Evolutionary conservation across 2,329 filamentous ascomycete genomes (phyloP), one percentile per base, ranked within the genome.

Genomic region (Apiospora hydei): DNA sequence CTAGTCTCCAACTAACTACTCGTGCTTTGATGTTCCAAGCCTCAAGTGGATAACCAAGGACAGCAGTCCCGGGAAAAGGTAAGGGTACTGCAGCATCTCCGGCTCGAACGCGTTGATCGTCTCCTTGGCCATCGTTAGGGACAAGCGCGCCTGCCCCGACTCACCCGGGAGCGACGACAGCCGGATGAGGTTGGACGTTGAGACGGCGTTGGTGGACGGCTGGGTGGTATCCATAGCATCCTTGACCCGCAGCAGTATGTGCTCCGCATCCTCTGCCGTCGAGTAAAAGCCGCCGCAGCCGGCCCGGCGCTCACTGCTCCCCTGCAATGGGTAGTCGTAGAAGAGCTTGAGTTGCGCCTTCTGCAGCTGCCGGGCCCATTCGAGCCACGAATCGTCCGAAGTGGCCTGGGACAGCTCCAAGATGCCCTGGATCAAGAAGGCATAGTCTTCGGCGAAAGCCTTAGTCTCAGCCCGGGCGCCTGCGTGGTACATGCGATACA

Each of bases 381-480:
- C 85, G 5, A 98, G 85, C 83, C 93, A 94, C 61, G 84, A 83
- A 75, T 92, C 91, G 71, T 98, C 91, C 74, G 92, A 92, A 0
- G 94, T 98, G 0, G 92, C 89, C 80, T 96, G 92, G 79, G 97
- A 97, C 41, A 98, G 88, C 76, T 95, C 92, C 71, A 98, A 85
- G 1, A 98, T 85, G 0, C 95, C 96, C 69, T 92, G 90, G 69
- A 95, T 93, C 53, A 98, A 81, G 81, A 96, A 98, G 3, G 96
- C 94, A 79, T 98, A 98, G 83, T 99, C 96, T 77, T 98, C 96
- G 0, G 96, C 94, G 81, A 98, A 97, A 0, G 90, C 95, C 51
- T 87, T 86, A 0, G 90, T 91, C 24, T 90, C 86, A 41, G 92
- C 91, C 11, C 90, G 86, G 1, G 87, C 85, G 75, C 89, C 87